Conservation (phyloP, 306 rosid species). For the Hippophae tibetana region DNA sequence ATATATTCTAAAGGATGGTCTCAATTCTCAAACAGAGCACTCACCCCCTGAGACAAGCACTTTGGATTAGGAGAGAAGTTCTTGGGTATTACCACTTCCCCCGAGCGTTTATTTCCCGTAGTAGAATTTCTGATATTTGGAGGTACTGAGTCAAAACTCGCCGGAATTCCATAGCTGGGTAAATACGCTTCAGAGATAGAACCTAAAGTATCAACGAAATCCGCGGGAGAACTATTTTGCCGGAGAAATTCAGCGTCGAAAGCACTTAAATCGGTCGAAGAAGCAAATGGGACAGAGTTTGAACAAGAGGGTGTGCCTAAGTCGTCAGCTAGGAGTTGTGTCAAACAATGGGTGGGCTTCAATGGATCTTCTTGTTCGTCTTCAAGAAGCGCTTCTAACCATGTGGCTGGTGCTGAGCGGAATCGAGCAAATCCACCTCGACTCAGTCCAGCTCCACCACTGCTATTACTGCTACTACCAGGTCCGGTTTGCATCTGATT, state of each 20-base stretch:
- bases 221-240: constrained; percentile 55
- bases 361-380: constrained; percentile 48
- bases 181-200: constrained; percentile 29
- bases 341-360: constrained; percentile 47
- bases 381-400: constrained; percentile 69
- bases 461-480: constrained; percentile 24
- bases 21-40: not conserved
- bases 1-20: no score
- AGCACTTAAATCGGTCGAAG: constrained; percentile 21
- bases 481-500: constrained; percentile 47
- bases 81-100: constrained; percentile 17
- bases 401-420: constrained; percentile 66
- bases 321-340: constrained; percentile 48
- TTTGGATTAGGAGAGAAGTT: not conserved
- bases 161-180: constrained; percentile 28
- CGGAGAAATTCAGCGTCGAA: constrained; percentile 26
- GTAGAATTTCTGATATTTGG: constrained; percentile 16
- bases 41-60: constrained; percentile 22
- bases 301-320: constrained; percentile 7
- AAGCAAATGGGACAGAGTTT: constrained; percentile 12
- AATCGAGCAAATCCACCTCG: constrained; percentile 42
- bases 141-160: constrained; percentile 21
- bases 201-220: constrained; percentile 29
- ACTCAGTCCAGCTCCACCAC: constrained; percentile 18
- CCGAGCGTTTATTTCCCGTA: constrained; percentile 18